These are phyloP conservation scores for Vitis hybrid DNA, from an alignment of 177 flowering plant species.

Conservation along the genomic window DNA sequence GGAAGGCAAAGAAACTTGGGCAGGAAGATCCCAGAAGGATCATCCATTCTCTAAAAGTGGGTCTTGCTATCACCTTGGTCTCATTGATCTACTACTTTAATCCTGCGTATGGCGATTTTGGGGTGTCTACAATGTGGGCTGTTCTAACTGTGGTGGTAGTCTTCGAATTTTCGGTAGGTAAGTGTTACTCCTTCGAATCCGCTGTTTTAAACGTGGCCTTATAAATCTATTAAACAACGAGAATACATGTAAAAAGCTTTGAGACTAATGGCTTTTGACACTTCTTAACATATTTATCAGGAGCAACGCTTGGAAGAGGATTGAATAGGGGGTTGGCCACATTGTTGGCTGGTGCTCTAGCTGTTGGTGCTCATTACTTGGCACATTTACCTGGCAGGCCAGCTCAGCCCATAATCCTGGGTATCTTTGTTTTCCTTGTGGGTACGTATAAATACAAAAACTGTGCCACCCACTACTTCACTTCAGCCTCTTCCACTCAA, in stretches of 20 bases:
- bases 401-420: constrained; percentile 37
- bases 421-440: constrained; percentile 33
- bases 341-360: constrained; percentile 36
- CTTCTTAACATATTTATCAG: constrained; percentile 15
- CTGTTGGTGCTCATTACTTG: constrained; percentile 40
- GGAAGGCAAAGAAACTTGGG: constrained; percentile 13
- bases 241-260: not conserved
- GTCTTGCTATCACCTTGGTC: constrained; percentile 33
- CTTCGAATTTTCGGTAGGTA: constrained; percentile 35
- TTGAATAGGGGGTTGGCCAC: constrained; percentile 44
- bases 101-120: constrained; percentile 24
- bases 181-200: not conserved
- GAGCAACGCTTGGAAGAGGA: constrained; percentile 44
- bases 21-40: constrained; percentile 45
- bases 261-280: not conserved
- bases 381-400: constrained; percentile 26
- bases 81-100: constrained; percentile 31
- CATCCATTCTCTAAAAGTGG: constrained; percentile 36
- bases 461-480: no score
- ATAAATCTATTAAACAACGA: no score
- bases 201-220: no score
- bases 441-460: constrained; percentile 14
- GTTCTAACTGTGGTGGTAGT: constrained; percentile 42
- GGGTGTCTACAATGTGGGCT: constrained; percentile 43
- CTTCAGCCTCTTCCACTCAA: no score